These are phyloP conservation scores for Heliamphora exappendiculata DNA, from an alignment of 148 eudicot species.

Conservation along the genomic window DNA sequence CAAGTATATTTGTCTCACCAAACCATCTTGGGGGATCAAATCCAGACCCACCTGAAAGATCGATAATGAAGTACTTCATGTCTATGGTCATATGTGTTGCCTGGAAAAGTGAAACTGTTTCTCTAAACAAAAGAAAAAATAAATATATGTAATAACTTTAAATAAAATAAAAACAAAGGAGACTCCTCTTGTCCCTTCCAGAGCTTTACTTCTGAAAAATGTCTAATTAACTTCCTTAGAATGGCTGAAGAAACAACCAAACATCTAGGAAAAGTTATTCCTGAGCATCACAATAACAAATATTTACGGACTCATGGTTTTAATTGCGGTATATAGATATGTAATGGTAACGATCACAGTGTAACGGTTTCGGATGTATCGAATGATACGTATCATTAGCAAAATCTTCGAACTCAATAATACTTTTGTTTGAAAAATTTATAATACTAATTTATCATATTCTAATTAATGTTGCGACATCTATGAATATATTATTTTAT, in stretches of 20 bases:
- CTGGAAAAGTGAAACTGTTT: background rate
- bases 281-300: background rate
- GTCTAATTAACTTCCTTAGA: background rate
- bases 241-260: background rate
- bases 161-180: background rate
- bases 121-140: background rate
- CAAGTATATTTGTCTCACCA: slow-evolving; percentile 30
- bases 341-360: no score
- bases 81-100: background rate
- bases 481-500: no score
- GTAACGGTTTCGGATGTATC: no score
- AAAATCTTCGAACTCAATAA: no score
- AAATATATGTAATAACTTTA: background rate
- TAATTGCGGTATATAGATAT: no score
- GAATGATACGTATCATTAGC: no score
- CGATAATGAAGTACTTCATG: background rate
- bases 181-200: background rate
- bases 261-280: no score
- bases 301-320: background rate
- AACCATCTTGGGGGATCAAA: slow-evolving; percentile 66
- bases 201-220: background rate
- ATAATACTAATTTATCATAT: no score
- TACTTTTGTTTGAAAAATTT: no score
- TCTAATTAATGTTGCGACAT: no score
- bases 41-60: slow-evolving; percentile 44